Evolutionary conservation across 306 rosid genomes (phyloP).

Genomic region (Erythrophleum fordii): DNA sequence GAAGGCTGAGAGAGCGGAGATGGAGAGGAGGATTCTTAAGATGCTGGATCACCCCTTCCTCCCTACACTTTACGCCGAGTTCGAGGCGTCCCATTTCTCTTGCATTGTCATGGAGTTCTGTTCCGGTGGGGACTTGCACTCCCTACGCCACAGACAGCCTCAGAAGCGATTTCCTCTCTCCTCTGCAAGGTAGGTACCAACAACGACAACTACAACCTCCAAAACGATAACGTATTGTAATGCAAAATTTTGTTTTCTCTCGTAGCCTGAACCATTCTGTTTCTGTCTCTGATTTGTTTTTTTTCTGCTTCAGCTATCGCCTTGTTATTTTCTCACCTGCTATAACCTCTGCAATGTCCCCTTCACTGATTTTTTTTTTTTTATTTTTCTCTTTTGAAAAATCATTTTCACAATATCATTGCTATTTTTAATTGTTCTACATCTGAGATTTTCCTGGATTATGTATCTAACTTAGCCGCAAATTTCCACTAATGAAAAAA

Average conservation of each 20-base stretch:
- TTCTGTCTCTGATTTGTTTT: conserved; percentile 37
- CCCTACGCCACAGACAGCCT: conserved; percentile 77
- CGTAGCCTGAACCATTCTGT: background rate
- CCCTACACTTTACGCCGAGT: conserved; percentile 90
- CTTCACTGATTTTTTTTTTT: conserved; percentile 24
- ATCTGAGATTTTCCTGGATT: conserved; percentile 36
- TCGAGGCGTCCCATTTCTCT: conserved; percentile 89
- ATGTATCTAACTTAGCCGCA: conserved; percentile 39
- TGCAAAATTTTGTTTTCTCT: background rate
- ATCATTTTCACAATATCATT: background rate
- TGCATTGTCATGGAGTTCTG: conserved; percentile 99
- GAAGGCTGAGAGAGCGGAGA: conserved; percentile 81
- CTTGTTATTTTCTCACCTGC: conserved; percentile 50
- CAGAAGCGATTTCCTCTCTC: conserved; percentile 74
- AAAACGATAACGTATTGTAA: conserved; percentile 1
- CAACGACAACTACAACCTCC: background rate
- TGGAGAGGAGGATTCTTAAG: conserved; percentile 90
- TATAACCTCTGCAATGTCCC: conserved; percentile 31
- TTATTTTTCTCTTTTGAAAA: background rate
- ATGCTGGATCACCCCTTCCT: conserved; percentile 96
- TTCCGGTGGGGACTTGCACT: conserved; percentile 91
- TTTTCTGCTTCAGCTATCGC: conserved; percentile 36
- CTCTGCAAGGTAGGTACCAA: conserved; percentile 73
- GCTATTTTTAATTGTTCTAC: background rate
- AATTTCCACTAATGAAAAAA: background rate